These are phyloP conservation scores for Globisporangium radiosum DNA, from an alignment of 352 stramenopile species.

Conservation along the genomic window DNA sequence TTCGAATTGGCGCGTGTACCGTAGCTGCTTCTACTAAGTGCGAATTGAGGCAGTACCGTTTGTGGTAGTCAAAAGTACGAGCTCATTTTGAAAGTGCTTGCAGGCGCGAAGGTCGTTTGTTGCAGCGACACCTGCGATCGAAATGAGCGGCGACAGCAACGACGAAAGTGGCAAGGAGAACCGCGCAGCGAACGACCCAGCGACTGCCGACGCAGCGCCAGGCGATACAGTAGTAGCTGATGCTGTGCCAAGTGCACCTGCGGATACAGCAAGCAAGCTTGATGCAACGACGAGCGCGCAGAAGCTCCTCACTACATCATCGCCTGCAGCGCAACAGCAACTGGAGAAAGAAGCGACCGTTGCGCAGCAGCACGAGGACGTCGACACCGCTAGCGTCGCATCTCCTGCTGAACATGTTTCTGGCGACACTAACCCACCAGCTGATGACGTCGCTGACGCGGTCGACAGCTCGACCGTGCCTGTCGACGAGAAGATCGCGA, in stretches of 20 bases:
- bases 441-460: background rate
- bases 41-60: background rate
- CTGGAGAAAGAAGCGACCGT: slow-evolving; percentile 2
- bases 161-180: slow-evolving; percentile 10
- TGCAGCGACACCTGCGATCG: background rate
- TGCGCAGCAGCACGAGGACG: slow-evolving; percentile 1
- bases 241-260: background rate
- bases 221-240: no score
- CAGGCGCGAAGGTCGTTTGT: background rate
- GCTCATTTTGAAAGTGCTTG: background rate
- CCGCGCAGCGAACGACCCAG: background rate
- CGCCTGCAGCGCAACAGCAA: background rate
- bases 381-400: background rate
- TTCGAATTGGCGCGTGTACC: background rate
- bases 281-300: background rate
- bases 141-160: background rate
- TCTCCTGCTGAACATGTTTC: no score
- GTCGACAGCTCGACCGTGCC: no score
- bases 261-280: background rate
- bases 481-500: no score
- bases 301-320: background rate
- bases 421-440: no score
- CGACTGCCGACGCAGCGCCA: background rate
- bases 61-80: no score
- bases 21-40: background rate